Conservation (phyloP, 208 protist genomes). For the Wallacemonas rigidus region DNA sequence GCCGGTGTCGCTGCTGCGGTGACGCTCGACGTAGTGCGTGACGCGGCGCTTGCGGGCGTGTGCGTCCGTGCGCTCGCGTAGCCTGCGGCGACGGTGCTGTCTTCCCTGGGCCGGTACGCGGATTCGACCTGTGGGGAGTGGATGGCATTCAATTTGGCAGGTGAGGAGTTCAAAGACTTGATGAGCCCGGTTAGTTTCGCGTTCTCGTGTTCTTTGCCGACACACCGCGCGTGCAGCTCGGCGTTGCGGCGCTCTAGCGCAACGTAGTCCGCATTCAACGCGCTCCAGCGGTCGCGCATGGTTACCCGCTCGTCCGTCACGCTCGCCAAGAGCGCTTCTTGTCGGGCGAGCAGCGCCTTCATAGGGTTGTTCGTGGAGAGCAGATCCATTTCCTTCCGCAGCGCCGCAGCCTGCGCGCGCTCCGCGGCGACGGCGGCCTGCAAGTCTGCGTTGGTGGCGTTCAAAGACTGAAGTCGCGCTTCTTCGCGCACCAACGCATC, state of each 20-base stretch:
- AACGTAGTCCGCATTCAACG: conserved; percentile 65
- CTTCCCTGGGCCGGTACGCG: neutral
- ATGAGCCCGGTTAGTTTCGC: conserved; percentile 50
- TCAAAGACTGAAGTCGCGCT: conserved; percentile 22
- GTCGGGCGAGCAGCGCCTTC: conserved; percentile 54
- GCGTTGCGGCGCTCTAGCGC: conserved; percentile 70
- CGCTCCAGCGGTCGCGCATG: conserved; percentile 53
- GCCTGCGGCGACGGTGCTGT: neutral
- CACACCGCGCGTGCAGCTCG: conserved; percentile 73
- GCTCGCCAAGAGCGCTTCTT: conserved; percentile 46
- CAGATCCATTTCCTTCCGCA: conserved; percentile 33
- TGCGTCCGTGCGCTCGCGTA: too few relatives aligned
- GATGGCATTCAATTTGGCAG: neutral
- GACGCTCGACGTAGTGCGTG: too few relatives aligned
- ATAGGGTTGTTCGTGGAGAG: conserved; percentile 50
- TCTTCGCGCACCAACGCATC: conserved; percentile 26
- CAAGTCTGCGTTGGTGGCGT: conserved; percentile 38
- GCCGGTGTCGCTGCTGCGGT: neutral
- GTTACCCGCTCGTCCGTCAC: conserved; percentile 62
- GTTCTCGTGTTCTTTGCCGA: conserved; percentile 71
- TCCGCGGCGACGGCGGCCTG: conserved; percentile 31
- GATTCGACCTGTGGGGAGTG: neutral
- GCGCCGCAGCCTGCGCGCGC: conserved; percentile 38
- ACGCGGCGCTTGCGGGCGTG: too few relatives aligned
- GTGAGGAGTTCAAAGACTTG: conserved; percentile 17